Evolutionary conservation across 306 rosid species (phyloP).

Genomic region (Benincasa hispida): DNA sequence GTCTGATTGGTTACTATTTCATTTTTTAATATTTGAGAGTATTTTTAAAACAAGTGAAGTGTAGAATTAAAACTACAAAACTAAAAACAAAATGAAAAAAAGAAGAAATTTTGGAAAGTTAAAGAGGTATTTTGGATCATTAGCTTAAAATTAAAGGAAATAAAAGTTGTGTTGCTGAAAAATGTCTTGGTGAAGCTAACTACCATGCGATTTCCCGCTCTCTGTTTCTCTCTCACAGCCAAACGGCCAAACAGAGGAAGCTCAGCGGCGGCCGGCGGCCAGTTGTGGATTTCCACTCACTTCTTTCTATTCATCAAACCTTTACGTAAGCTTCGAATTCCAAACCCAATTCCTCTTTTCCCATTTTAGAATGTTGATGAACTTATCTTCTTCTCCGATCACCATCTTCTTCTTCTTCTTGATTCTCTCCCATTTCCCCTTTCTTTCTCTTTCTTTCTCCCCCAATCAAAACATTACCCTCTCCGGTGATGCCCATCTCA

Average conservation of each 20-base stretch:
- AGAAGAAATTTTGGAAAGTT: too few relatives aligned
- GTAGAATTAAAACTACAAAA: too few relatives aligned
- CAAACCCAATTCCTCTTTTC: background rate
- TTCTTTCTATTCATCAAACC: background rate
- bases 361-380: slow-evolving; percentile 15
- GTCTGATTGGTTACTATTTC: too few relatives aligned
- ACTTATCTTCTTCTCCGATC: background rate
- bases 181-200: background rate
- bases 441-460: slow-evolving; percentile 19
- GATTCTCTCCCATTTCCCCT: slow-evolving; percentile 8
- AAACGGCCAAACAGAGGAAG: background rate
- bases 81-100: too few relatives aligned
- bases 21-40: too few relatives aligned
- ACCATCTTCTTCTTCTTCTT: slow-evolving; percentile 17
- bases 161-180: background rate
- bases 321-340: background rate
- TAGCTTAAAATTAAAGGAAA: too few relatives aligned
- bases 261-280: background rate
- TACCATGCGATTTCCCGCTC: background rate
- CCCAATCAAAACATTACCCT: slow-evolving; percentile 45
- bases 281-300: background rate
- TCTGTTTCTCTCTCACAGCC: background rate
- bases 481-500: slow-evolving; percentile 55
- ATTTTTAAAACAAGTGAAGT: too few relatives aligned
- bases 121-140: too few relatives aligned